A percentile compares a stretch with the other conserved stretches of the same genome.
These are phyloP conservation scores for Usnea hakonensis DNA, from an alignment of 495 filamentous ascomycete genomes.

Conservation along the genomic window DNA sequence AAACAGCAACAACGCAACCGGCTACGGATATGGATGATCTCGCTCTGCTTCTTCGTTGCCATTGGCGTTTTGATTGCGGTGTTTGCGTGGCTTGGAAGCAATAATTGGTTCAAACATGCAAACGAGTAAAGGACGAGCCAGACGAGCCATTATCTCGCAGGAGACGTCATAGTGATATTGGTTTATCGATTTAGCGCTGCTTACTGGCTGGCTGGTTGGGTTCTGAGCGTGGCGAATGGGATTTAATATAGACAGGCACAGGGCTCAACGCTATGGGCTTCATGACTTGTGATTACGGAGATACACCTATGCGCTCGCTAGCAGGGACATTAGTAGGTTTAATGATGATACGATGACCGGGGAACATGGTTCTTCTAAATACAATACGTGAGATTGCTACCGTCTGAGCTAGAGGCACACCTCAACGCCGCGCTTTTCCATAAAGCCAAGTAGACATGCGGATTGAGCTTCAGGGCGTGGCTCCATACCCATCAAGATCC, in stretches of 20 bases:
- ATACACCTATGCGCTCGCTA: not conserved
- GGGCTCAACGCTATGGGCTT: not conserved
- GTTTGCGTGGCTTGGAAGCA: constrained; percentile 20
- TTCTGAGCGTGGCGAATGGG: not conserved
- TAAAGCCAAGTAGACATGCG: not conserved
- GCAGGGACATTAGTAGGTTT: not conserved
- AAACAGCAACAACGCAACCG: constrained; percentile 29
- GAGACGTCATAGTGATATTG: not conserved
- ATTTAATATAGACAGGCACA: not conserved
- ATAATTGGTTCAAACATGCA: constrained; percentile 17
- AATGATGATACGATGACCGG: not conserved
- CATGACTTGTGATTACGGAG: not conserved
- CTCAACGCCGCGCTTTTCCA: constrained; percentile 11
- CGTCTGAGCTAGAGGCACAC: not conserved
- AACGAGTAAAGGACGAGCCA: not conserved
- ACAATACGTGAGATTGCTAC: not conserved
- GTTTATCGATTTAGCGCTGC: constrained; percentile 1
- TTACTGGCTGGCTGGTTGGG: not conserved
- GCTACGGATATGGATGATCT: constrained; percentile 35
- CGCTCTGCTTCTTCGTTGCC: constrained; percentile 30
- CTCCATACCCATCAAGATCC: too few species aligned
- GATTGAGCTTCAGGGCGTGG: not conserved
- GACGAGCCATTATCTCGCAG: not conserved
- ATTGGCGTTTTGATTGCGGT: constrained; percentile 32
- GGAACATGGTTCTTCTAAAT: not conserved